These are phyloP conservation scores for Kwoniella europaea DNA, from an alignment of 768 basidiomycete genomes.

Conservation along the genomic window DNA sequence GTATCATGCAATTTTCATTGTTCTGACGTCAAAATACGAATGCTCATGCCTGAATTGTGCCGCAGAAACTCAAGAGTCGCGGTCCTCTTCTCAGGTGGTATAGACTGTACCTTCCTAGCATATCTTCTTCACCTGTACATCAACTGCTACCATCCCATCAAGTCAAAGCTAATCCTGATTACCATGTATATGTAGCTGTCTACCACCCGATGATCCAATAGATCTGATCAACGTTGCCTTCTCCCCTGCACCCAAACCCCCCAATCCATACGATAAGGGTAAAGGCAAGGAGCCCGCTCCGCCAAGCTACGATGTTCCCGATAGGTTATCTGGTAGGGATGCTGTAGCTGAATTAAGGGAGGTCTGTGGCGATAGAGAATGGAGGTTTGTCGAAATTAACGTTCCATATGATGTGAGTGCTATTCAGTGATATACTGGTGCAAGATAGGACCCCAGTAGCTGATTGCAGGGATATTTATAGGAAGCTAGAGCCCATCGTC, in stretches of 20 bases:
- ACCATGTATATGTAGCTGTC: conserved; percentile 63
- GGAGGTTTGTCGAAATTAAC: conserved; percentile 93
- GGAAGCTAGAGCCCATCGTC: conserved; percentile 56
- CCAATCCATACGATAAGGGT: conserved; percentile 57
- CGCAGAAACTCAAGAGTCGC: conserved; percentile 66
- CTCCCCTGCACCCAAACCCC: conserved; percentile 43
- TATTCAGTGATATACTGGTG: background rate
- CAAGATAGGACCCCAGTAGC: background rate
- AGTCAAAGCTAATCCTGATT: background rate
- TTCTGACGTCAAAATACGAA: no score
- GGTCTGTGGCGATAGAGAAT: conserved; percentile 76
- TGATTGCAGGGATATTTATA: no score
- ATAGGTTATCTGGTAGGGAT: conserved; percentile 77
- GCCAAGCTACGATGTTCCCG: conserved; percentile 76
- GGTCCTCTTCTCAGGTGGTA: conserved; percentile 92
- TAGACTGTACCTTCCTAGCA: conserved; percentile 85
- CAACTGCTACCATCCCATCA: background rate
- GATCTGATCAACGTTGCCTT: conserved; percentile 93
- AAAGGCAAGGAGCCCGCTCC: conserved; percentile 18
- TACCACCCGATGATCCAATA: conserved; percentile 78
- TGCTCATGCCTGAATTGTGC: conserved; percentile 24
- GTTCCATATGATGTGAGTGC: conserved; percentile 73
- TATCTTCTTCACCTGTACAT: conserved; percentile 76
- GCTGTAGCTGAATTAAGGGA: conserved; percentile 76
- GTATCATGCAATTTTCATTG: conserved; percentile 40